A percentile compares a stretch with the other conserved stretches of the same genome.
These are phyloP conservation scores for Neltuma alba DNA, from an alignment of 306 rosid species.

Conservation along the genomic window DNA sequence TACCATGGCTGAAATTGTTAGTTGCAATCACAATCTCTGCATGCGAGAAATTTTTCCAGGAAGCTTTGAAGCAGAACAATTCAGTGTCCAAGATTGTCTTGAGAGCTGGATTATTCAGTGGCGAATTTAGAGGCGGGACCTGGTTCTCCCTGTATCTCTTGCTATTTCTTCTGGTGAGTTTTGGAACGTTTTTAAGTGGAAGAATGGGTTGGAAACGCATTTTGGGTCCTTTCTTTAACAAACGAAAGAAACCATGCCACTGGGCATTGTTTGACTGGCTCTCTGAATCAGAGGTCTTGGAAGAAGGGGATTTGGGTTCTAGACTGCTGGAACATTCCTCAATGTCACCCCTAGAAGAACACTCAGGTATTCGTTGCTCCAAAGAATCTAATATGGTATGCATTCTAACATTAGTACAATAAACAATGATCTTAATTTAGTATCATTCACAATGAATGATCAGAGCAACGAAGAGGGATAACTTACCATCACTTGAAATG, in stretches of 20 bases:
- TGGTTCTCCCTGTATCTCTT: conserved; percentile 72
- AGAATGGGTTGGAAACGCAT: conserved; percentile 55
- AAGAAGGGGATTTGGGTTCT: conserved; percentile 56
- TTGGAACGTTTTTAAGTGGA: conserved; percentile 55
- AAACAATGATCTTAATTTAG: not conserved
- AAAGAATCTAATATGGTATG: conserved; percentile 47
- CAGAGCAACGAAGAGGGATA: not conserved
- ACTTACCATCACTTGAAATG: conserved; percentile 60
- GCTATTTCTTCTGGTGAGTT: conserved; percentile 77
- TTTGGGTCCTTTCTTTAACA: conserved; percentile 71
- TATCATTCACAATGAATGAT: not conserved
- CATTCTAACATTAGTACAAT: conserved; percentile 33
- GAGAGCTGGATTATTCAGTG: conserved; percentile 7
- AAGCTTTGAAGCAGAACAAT: conserved; percentile 69
- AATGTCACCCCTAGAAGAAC: conserved; percentile 40
- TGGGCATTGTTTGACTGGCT: conserved; percentile 39
- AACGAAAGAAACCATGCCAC: conserved; percentile 66
- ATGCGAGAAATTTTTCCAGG: conserved; percentile 82
- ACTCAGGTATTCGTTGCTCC: conserved; percentile 41
- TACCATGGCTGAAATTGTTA: conserved; percentile 74
- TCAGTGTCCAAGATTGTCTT: conserved; percentile 54
- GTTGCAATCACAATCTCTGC: conserved; percentile 67
- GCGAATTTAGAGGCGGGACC: conserved; percentile 54
- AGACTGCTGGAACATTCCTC: conserved; percentile 45
- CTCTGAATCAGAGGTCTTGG: conserved; percentile 65